These are phyloP conservation scores for Pisolithus tinctorius DNA, from an alignment of 768 basidiomycete species.

Conservation along the genomic window DNA sequence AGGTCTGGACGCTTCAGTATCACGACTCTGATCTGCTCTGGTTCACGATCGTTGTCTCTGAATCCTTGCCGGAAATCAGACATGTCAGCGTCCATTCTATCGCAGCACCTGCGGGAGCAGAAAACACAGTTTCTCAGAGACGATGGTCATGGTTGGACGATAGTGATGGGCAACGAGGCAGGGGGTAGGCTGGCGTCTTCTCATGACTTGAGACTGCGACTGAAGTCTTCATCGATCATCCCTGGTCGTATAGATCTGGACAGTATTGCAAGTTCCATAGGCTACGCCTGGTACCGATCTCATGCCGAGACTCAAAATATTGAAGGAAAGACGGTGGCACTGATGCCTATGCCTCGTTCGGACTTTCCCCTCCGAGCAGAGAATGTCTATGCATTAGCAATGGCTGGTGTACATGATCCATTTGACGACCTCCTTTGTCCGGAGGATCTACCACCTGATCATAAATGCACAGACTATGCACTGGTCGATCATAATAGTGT, in stretches of 20 bases:
- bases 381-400: slow-evolving; percentile 69
- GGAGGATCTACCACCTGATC: slow-evolving; percentile 52
- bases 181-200: slow-evolving; percentile 52
- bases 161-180: slow-evolving; percentile 95
- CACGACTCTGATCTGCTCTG: too few relatives aligned
- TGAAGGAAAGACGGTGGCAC: slow-evolving; percentile 55
- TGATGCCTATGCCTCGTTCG: slow-evolving; percentile 59
- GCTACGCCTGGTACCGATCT: slow-evolving; percentile 71
- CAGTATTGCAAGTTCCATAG: slow-evolving; percentile 78
- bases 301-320: slow-evolving; percentile 25
- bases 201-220: background rate
- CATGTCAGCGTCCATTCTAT: slow-evolving; percentile 23
- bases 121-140: slow-evolving; percentile 60
- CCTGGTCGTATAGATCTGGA: slow-evolving; percentile 65
- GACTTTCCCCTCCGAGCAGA: slow-evolving; percentile 82
- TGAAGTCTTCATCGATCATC: background rate
- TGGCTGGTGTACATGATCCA: slow-evolving; percentile 47
- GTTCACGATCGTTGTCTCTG: too few relatives aligned
- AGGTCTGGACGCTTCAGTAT: background rate
- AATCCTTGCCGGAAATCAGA: background rate
- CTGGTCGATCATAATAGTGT: slow-evolving; percentile 92
- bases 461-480: slow-evolving; percentile 49
- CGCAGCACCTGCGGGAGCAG: slow-evolving; percentile 36
- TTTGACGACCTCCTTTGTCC: slow-evolving; percentile 56
- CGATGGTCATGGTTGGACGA: slow-evolving; percentile 61